A percentile compares a stretch with the other conserved stretches of the same genome.
Conservation (phyloP, 139 green algal species). For the Yamagishiella unicocca region DNA sequence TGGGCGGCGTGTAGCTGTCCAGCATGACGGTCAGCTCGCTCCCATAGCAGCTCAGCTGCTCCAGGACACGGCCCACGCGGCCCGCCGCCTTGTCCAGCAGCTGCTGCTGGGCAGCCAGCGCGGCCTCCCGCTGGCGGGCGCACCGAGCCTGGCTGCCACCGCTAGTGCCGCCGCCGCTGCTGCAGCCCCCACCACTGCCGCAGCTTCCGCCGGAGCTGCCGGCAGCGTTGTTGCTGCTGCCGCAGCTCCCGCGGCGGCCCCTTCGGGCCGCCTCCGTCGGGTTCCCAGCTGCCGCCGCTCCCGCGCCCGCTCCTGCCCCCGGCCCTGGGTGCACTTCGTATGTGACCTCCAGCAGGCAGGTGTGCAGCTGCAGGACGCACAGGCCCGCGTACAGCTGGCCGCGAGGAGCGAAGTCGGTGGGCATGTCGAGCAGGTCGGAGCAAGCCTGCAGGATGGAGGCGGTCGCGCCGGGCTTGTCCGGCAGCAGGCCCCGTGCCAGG, state of each 20-base stretch:
- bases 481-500: not conserved
- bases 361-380: slow-evolving; percentile 41
- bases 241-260: not conserved
- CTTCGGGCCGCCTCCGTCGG: not conserved
- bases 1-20: not conserved
- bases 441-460: not conserved
- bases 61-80: not conserved
- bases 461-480: not conserved
- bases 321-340: not conserved
- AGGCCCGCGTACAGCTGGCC: slow-evolving; percentile 12
- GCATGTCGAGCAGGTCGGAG: slow-evolving; percentile 31
- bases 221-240: not conserved
- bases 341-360: not conserved
- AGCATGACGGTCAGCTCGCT: slow-evolving; percentile 6
- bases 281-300: not conserved
- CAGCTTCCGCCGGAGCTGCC: not conserved
- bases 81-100: slow-evolving; percentile 19
- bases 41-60: slow-evolving; percentile 28
- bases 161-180: not conserved
- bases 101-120: not conserved
- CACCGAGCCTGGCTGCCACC: not conserved
- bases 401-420: not conserved
- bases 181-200: not conserved
- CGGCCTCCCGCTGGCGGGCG: slow-evolving; percentile 1
- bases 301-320: not conserved